Base-by-base conservation (phyloP, 805 yeast genomes). In the Candida krabiensis region DNA sequence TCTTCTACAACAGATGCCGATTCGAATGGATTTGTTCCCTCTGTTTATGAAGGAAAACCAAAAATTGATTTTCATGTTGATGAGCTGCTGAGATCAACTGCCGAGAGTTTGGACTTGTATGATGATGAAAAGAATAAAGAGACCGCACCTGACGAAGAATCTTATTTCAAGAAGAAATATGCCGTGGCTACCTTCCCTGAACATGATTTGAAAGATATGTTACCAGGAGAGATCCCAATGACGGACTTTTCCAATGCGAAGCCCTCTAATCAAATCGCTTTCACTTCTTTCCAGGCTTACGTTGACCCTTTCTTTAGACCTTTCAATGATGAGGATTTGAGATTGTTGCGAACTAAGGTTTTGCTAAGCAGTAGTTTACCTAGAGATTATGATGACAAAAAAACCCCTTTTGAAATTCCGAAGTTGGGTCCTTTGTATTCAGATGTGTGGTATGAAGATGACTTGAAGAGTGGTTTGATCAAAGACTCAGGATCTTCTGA, bases 141-240 rank as follows among this genome's bases (percentile, higher is more conserved):
- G 13, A 78, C 77, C n/a, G 88, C 88, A 5, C 80, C 77, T 28
- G 41, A 40, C 15, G 54, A 50, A 28, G 41, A 40, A 12, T 96
- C 86, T 32, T 86, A 75, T 51, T 60, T 85, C 41, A 84, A 85
- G 55, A 72, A 71, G 47, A 84, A 83, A 57, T 88, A 81, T 53
- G 96, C 86, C 3, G 99, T 93, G 12, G 86, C 93, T 0, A 80
- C 90, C n/a, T 93, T 80, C 58, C 99, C 99, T 0, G 76, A 80
- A 22, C 70, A 71, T 27, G 96, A 90, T 55, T 66, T 93, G 30
- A 70, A 78, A 47, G 83, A 80, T 38, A 61, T 84, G 44, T 67
- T 93, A 21, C 96, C 99, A 0, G 99, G 99, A 3, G 78, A 71
- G 24, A 81, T 89, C 18, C 99, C 99, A 9, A 80, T 86, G 58